A percentile compares a stretch with the other conserved stretches of the same genome.
Conservation (phyloP, 352 stramenopile genomes). For the Halophytophthora polymorphica region DNA sequence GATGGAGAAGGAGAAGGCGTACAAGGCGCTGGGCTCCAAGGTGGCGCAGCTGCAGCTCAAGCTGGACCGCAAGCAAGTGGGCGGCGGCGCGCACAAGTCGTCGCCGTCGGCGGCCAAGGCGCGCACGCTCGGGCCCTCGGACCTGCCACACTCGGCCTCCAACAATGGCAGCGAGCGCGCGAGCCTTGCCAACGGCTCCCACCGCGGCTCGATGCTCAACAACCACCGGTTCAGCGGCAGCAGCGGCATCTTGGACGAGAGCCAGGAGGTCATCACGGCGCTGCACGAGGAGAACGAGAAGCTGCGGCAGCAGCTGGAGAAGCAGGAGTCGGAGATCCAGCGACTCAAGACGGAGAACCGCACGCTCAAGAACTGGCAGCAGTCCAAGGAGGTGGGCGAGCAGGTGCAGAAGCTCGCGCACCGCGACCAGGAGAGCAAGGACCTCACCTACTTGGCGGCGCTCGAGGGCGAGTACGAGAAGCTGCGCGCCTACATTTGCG, state of each 20-base stretch:
- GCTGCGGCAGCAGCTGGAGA: constrained; percentile 67
- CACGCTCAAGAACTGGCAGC: constrained; percentile 79
- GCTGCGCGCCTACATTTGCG: constrained; percentile 74
- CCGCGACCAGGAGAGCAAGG: constrained; percentile 82
- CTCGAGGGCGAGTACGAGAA: constrained; percentile 85
- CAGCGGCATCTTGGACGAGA: constrained; percentile 81
- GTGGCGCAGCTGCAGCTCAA: constrained; percentile 69
- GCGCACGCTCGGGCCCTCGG: constrained; percentile 24
- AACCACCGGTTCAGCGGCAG: constrained; percentile 54
- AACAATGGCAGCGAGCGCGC: constrained; percentile 16
- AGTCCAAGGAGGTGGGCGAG: constrained; percentile 85
- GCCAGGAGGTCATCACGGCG: constrained; percentile 83
- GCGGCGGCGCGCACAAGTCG: constrained; percentile 27
- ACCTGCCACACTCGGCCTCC: constrained; percentile 13
- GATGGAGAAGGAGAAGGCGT: constrained; percentile 82
- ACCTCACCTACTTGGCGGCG: constrained; percentile 75
- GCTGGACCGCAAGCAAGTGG: constrained; percentile 57
- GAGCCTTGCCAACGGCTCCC: constrained; percentile 27
- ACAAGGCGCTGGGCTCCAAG: constrained; percentile 70
- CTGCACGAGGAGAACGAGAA: constrained; percentile 83
- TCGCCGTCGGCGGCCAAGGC: constrained; percentile 39
- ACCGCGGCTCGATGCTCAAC: constrained; percentile 48
- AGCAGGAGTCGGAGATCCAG: constrained; percentile 73
- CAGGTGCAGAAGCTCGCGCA: constrained; percentile 86
- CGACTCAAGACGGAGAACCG: constrained; percentile 76